Conservation (phyloP, 2,329 filamentous ascomycete genomes). For the Penicillium janthinellum region DNA sequence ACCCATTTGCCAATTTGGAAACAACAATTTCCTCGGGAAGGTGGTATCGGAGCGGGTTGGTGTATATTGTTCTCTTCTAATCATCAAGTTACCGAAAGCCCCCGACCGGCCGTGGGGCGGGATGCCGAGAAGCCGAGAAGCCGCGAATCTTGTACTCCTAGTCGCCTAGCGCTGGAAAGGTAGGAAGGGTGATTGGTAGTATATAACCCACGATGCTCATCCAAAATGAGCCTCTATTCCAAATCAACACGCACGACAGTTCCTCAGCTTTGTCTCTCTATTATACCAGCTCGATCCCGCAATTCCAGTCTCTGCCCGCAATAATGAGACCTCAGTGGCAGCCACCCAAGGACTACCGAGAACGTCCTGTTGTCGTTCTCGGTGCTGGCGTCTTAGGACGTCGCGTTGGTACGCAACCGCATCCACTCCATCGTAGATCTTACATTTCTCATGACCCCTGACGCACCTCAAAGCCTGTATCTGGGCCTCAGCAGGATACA, state of each 20-base stretch:
- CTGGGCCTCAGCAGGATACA: conserved; percentile 38
- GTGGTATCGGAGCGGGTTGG: no score
- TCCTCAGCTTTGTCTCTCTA: not conserved
- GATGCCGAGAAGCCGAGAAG: not conserved
- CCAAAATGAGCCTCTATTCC: not conserved
- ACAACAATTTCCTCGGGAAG: no score
- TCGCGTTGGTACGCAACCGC: conserved; percentile 36
- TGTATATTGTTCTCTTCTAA: not conserved
- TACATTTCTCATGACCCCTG: not conserved
- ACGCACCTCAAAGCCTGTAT: conserved; percentile 27
- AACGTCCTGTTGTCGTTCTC: conserved; percentile 45
- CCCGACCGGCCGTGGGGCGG: conserved; percentile 31
- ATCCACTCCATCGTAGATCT: not conserved
- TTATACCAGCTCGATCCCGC: no score
- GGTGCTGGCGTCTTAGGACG: conserved; percentile 47
- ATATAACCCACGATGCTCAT: not conserved
- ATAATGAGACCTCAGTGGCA: conserved; percentile 20
- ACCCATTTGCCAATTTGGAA: no score
- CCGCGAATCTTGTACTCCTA: no score
- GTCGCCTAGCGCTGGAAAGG: no score
- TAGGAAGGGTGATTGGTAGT: not conserved
- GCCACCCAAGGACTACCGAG: conserved; percentile 31
- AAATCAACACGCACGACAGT: not conserved
- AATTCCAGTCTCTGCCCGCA: not conserved
- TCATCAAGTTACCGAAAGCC: not conserved